Conservation (phyloP, 1,284 basidiomycete genomes). For the Leccinum subrobustum region DNA sequence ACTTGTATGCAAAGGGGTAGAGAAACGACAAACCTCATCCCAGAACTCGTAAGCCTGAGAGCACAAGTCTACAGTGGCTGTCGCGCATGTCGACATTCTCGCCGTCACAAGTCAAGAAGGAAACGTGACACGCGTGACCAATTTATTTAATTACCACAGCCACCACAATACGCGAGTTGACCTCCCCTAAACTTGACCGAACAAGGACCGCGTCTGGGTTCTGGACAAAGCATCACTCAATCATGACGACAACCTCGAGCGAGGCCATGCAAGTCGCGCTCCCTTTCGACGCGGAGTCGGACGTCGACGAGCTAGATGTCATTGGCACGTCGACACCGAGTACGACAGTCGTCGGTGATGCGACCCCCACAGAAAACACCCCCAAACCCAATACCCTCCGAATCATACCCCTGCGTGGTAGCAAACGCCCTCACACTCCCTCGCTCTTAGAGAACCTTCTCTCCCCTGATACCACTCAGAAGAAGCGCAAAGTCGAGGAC, state of each 20-base stretch:
- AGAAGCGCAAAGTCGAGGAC: slow-evolving; percentile 37
- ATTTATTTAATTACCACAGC: slow-evolving; percentile 4
- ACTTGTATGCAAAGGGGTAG: neutral
- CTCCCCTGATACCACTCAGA: slow-evolving; percentile 10
- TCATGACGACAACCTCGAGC: slow-evolving; percentile 5
- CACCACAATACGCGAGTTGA: slow-evolving; percentile 12
- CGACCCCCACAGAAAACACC: slow-evolving; percentile 20
- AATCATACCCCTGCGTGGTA: slow-evolving; percentile 13
- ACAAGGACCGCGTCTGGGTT: neutral
- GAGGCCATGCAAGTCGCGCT: slow-evolving; percentile 1
- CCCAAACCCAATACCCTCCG: slow-evolving; percentile 1
- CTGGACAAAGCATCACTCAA: neutral
- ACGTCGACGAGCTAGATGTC: slow-evolving; percentile 31
- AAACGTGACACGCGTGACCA: neutral
- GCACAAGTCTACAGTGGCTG: neutral
- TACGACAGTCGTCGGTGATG: slow-evolving; percentile 32
- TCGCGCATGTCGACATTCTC: neutral
- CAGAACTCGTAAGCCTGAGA: neutral
- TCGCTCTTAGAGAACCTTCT: slow-evolving; percentile 7
- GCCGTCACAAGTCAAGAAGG: neutral
- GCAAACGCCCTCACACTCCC: slow-evolving; percentile 22
- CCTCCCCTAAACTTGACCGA: slow-evolving; percentile 20
- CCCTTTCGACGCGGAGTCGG: slow-evolving; percentile 14
- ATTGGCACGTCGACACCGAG: slow-evolving; percentile 30
- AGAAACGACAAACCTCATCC: neutral